These are phyloP conservation scores for Eleusine coracana DNA, from an alignment of 176 grass and related monocot genomes.

Conservation along the genomic window DNA sequence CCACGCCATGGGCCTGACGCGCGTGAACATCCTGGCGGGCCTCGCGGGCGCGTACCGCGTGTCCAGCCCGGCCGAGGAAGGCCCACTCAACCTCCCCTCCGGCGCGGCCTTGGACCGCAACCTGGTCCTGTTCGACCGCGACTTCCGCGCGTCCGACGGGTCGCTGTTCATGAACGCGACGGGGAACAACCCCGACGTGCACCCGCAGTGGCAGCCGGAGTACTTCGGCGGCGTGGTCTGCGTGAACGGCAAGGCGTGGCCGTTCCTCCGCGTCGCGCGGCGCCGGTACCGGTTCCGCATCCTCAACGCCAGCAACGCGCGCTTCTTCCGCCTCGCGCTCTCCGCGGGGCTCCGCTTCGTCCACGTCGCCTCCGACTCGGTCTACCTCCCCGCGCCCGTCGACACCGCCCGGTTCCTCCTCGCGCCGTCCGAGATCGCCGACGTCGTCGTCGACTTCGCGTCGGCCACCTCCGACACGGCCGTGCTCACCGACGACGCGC, in stretches of 20 bases:
- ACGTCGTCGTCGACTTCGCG: slow-evolving; percentile 69
- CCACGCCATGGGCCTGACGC: slow-evolving; percentile 75
- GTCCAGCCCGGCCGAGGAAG: slow-evolving; percentile 18
- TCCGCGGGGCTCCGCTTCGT: slow-evolving; percentile 51
- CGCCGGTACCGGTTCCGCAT: slow-evolving; percentile 72
- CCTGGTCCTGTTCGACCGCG: slow-evolving; percentile 68
- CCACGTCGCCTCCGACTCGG: slow-evolving; percentile 58
- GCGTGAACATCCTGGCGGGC: slow-evolving; percentile 77
- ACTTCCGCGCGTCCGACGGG: slow-evolving; percentile 50
- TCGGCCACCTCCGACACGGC: not conserved
- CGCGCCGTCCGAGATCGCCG: slow-evolving; percentile 66
- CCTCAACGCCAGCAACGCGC: slow-evolving; percentile 86
- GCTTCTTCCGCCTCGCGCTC: slow-evolving; percentile 65
- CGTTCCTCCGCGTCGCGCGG: slow-evolving; percentile 56
- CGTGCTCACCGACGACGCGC: slow-evolving; percentile 63
- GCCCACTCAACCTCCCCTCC: slow-evolving; percentile 37
- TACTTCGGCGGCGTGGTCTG: slow-evolving; percentile 65
- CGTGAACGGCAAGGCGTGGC: slow-evolving; percentile 81
- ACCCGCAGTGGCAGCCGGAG: slow-evolving; percentile 92
- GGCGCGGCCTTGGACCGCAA: slow-evolving; percentile 52
- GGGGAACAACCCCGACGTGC: slow-evolving; percentile 62
- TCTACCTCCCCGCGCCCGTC: slow-evolving; percentile 59
- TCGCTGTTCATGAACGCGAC: slow-evolving; percentile 71
- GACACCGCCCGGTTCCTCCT: slow-evolving; percentile 28
- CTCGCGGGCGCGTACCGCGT: slow-evolving; percentile 69